Percentiles rank a stretch among this genome's conserved stretches.
phyloP scores from a whole-genome alignment of 495 filamentous ascomycete genomes.

The Xylaria longipes region DNA sequence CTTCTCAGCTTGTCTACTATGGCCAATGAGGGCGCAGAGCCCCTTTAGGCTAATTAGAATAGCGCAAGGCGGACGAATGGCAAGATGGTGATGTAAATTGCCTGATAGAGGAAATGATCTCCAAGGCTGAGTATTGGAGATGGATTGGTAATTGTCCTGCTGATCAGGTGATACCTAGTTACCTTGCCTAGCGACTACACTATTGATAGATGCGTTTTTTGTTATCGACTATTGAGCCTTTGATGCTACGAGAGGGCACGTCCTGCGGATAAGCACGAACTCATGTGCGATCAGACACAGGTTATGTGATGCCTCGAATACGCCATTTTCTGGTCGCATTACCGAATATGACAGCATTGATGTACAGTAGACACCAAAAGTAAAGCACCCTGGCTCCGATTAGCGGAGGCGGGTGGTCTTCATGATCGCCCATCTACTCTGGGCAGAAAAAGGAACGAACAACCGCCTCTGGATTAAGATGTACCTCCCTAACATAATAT shows the following conservation, averaged over 20 bases:
- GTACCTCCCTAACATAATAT: neutral
- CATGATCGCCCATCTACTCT: neutral
- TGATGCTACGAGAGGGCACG: neutral
- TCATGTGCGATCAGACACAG: neutral
- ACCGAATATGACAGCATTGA: neutral
- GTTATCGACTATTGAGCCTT: neutral
- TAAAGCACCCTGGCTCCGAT: neutral
- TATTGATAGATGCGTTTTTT: neutral
- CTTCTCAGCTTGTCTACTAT: neutral
- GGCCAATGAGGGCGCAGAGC: constrained; percentile 5
- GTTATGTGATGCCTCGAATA: neutral
- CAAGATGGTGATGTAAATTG: constrained; percentile 3
- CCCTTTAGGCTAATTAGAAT: constrained; percentile 1
- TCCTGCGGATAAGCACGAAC: neutral
- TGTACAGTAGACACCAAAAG: neutral
- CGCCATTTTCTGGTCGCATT: neutral
- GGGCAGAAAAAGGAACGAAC: neutral
- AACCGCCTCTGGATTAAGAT: neutral
- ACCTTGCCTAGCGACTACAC: neutral
- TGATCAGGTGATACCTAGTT: neutral
- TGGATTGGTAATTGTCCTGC: constrained; percentile 15
- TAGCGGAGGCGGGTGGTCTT: neutral
- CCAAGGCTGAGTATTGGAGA: constrained; percentile 17
- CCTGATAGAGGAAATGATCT: constrained; percentile 20
- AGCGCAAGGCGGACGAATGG: constrained; percentile 4